Conservation (phyloP, 2,329 filamentous ascomycete genomes). For the Pseudonectria foliicola region DNA sequence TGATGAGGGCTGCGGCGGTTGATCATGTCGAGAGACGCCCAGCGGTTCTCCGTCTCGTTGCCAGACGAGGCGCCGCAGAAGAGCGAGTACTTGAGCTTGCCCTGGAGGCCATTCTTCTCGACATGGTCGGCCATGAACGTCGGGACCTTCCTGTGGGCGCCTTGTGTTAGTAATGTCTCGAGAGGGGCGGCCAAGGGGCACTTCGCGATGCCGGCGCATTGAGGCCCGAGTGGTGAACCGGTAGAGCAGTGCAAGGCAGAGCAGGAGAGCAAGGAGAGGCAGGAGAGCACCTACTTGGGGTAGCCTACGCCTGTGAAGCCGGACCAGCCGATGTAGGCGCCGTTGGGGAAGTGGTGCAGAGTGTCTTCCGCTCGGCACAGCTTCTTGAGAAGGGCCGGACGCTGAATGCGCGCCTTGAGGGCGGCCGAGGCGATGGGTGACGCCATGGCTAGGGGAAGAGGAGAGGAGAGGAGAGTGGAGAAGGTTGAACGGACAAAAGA, state of each 20-base stretch:
- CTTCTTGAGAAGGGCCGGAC: conserved; percentile 74
- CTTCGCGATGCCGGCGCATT: no score
- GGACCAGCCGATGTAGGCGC: conserved; percentile 83
- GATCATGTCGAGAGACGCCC: conserved; percentile 88
- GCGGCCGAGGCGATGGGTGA: conserved; percentile 59
- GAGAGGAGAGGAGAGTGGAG: conserved; percentile 12
- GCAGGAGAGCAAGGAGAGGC: background rate
- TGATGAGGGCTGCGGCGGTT: conserved; percentile 78
- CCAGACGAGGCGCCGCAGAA: conserved; percentile 89
- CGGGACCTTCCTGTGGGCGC: conserved; percentile 63
- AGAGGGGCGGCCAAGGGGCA: no score
- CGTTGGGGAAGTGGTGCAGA: conserved; percentile 73
- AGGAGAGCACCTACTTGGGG: conserved; percentile 51
- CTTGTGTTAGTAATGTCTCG: background rate
- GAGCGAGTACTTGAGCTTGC: conserved; percentile 76
- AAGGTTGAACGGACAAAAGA: conserved; percentile 5
- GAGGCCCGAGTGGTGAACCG: no score
- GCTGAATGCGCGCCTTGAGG: conserved; percentile 66
- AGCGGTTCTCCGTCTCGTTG: conserved; percentile 84
- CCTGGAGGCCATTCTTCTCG: conserved; percentile 77
- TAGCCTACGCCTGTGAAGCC: conserved; percentile 89
- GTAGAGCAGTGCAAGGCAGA: no score
- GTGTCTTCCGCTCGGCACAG: conserved; percentile 73
- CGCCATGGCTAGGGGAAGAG: conserved; percentile 31
- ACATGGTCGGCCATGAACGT: conserved; percentile 81